Evolutionary conservation across 495 filamentous ascomycete species (phyloP).

Genomic region (Neurospora sp.): DNA sequence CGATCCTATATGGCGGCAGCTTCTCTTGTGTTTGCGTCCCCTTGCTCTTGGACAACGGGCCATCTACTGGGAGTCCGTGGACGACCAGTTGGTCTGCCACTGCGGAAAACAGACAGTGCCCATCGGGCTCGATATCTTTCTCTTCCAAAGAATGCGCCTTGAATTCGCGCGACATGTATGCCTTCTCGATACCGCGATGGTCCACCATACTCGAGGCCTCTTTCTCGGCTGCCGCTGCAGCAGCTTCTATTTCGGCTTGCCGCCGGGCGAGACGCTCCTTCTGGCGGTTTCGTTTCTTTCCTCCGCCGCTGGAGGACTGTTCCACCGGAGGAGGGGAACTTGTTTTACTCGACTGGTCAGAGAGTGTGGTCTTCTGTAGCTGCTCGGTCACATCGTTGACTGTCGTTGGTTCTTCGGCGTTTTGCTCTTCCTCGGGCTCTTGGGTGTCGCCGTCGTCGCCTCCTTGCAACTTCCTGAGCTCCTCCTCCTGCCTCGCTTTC

Average conservation of each 20-base stretch:
- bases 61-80: constrained; percentile 26
- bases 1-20: constrained; percentile 37
- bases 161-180: constrained; percentile 57
- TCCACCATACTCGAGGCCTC: constrained; percentile 70
- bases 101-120: constrained; percentile 92
- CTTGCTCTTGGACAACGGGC: constrained; percentile 4
- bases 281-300: constrained; percentile 77
- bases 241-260: constrained; percentile 70
- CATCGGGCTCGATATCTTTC: constrained; percentile 75
- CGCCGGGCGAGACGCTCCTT: constrained; percentile 85
- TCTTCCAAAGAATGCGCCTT: constrained; percentile 54
- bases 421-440: not conserved
- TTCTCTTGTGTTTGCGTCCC: constrained; percentile 7
- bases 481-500: constrained; percentile 54
- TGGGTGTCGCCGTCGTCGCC: constrained; percentile 5
- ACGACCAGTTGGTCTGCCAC: constrained; percentile 69
- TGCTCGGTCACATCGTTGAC: constrained; percentile 7
- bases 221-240: constrained; percentile 51
- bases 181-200: constrained; percentile 59
- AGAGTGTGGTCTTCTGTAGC: constrained; percentile 12
- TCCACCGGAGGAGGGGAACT: not conserved
- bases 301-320: constrained; percentile 6
- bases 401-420: not conserved
- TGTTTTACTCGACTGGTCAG: not conserved
- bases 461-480: constrained; percentile 49